A percentile compares a stretch with the other conserved stretches of the same genome.
Conservation (phyloP, 2,329 filamentous ascomycete species). For the Neurospora sp. region DNA sequence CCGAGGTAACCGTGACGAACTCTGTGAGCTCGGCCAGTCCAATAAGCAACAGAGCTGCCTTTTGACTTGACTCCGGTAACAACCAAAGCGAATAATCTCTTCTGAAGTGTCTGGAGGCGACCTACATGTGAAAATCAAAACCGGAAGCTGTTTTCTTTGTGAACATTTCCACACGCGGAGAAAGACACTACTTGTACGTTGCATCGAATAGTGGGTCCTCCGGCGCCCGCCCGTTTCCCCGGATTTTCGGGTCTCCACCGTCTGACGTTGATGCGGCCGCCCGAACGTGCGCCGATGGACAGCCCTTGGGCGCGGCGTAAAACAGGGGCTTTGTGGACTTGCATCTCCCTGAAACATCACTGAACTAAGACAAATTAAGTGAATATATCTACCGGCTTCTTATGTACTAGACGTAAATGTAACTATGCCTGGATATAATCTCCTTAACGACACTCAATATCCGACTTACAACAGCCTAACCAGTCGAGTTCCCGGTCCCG, state of each 20-base stretch:
- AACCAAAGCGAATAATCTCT: neutral
- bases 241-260: neutral
- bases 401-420: neutral
- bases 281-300: neutral
- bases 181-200: neutral
- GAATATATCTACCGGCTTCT: neutral
- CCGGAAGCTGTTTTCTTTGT: neutral
- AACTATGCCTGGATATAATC: neutral
- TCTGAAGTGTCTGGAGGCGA: too few relatives aligned
- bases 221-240: neutral
- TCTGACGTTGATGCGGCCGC: neutral
- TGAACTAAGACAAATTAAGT: neutral
- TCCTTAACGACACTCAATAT: neutral
- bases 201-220: neutral
- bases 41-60: neutral
- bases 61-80: neutral
- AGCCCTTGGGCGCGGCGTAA: neutral
- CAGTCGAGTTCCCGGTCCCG: neutral
- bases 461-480: neutral
- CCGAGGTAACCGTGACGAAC: neutral
- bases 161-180: neutral
- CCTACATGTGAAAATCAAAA: neutral
- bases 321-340: too few relatives aligned
- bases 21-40: neutral
- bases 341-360: neutral